These are phyloP conservation scores for Fusarium nisikadoi DNA, from an alignment of 2,329 filamentous ascomycete species.

Conservation along the genomic window DNA sequence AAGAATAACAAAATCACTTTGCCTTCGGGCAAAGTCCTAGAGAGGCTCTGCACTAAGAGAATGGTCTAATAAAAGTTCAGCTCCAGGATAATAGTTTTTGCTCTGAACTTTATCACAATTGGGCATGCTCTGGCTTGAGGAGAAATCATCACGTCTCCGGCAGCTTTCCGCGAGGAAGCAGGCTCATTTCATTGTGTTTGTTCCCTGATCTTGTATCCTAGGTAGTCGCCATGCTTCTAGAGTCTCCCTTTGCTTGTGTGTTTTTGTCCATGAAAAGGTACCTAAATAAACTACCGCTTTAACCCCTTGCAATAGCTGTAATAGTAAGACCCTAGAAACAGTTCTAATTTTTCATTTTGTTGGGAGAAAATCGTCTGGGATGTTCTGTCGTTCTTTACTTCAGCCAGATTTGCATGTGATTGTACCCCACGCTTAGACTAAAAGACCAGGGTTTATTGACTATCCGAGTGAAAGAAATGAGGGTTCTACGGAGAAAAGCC, in stretches of 20 bases:
- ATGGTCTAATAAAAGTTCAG: not conserved
- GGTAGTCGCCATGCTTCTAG: not conserved
- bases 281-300: not conserved
- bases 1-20: not conserved
- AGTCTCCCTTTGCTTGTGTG: not conserved
- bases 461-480: conserved; percentile 17
- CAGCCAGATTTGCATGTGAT: conserved; percentile 35
- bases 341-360: conserved; percentile 5
- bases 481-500: conserved; percentile 11
- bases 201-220: not conserved
- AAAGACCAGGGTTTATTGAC: conserved; percentile 16
- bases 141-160: not conserved
- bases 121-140: not conserved
- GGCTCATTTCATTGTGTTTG: not conserved
- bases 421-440: conserved; percentile 28
- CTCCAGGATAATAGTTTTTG: not conserved
- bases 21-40: not conserved
- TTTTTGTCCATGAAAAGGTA: conserved; percentile 7
- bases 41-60: not conserved
- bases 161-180: not conserved
- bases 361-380: conserved; percentile 11
- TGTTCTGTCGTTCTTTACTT: not conserved
- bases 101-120: not conserved
- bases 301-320: not conserved
- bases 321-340: not conserved